phyloP scores from a whole-genome alignment of 2,329 filamentous ascomycete species.

The Ceratocystis cubensis region DNA sequence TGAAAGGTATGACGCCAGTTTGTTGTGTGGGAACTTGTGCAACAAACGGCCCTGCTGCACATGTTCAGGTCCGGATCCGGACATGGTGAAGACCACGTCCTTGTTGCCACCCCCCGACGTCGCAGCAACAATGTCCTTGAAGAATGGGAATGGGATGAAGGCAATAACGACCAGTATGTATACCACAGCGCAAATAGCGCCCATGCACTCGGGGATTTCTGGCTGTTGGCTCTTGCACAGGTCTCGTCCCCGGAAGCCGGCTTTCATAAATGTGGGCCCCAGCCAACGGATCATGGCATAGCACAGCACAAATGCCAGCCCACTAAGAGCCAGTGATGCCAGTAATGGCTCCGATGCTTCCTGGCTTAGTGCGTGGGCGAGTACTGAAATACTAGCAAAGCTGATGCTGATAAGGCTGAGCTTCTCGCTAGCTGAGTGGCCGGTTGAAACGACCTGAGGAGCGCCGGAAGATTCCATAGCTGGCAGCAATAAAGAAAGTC shows the following conservation, averaged over 20 bases:
- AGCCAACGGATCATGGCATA: constrained; percentile 91
- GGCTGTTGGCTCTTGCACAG: constrained; percentile 57
- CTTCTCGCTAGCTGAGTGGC: constrained; percentile 42
- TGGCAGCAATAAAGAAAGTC: not conserved
- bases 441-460: constrained; percentile 24
- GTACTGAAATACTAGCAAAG: constrained; percentile 56
- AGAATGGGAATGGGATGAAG: constrained; percentile 95
- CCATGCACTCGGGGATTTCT: constrained; percentile 93
- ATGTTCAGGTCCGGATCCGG: constrained; percentile 32
- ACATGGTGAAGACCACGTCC: constrained; percentile 61
- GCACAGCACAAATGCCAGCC: constrained; percentile 66
- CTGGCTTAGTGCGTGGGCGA: constrained; percentile 66
- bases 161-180: constrained; percentile 80
- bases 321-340: constrained; percentile 76
- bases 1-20: constrained; percentile 91
- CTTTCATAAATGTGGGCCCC: constrained; percentile 74
- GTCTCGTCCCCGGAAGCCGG: constrained; percentile 81
- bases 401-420: constrained; percentile 49
- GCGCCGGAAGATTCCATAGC: not conserved
- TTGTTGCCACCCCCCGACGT: constrained; percentile 88
- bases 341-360: constrained; percentile 73
- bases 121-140: constrained; percentile 91
- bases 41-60: constrained; percentile 74
- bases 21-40: constrained; percentile 87
- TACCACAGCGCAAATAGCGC: constrained; percentile 79